phyloP scores from a whole-genome alignment of 148 eudicot species.

The Mesembryanthemum crystallinum region DNA sequence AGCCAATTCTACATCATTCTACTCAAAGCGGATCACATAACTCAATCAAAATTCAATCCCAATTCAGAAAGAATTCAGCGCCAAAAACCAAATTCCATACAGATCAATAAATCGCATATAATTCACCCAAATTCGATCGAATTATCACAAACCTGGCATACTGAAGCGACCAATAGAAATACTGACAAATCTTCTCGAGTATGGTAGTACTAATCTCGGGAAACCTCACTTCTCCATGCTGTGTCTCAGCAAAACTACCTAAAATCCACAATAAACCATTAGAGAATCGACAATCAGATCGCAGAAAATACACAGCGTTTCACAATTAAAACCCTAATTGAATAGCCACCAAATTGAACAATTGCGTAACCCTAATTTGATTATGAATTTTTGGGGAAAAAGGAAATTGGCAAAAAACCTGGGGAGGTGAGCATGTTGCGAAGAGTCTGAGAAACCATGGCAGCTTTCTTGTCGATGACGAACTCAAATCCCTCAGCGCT shows the following conservation, averaged over 20 bases:
- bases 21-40: no score
- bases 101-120: neutral
- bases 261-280: constrained; percentile 5
- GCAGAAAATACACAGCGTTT: neutral
- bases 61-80: neutral
- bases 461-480: constrained; percentile 82
- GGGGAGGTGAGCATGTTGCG: constrained; percentile 97
- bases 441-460: constrained; percentile 96
- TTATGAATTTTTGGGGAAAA: neutral
- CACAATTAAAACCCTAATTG: neutral
- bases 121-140: neutral
- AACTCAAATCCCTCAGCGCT: constrained; percentile 98
- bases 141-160: constrained; percentile 59
- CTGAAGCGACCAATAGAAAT: constrained; percentile 97
- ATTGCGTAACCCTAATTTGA: constrained; percentile 33
- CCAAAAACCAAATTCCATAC: neutral
- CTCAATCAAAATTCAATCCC: neutral
- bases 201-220: constrained; percentile 93
- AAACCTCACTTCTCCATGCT: constrained; percentile 71
- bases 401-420: no score
- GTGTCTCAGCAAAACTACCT: constrained; percentile 82
- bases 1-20: no score
- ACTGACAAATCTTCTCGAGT: constrained; percentile 96
- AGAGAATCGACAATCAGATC: neutral
- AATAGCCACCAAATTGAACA: neutral